These are phyloP conservation scores for Thielaviopsis populi DNA, from an alignment of 2,329 filamentous ascomycete genomes.

Conservation along the genomic window DNA sequence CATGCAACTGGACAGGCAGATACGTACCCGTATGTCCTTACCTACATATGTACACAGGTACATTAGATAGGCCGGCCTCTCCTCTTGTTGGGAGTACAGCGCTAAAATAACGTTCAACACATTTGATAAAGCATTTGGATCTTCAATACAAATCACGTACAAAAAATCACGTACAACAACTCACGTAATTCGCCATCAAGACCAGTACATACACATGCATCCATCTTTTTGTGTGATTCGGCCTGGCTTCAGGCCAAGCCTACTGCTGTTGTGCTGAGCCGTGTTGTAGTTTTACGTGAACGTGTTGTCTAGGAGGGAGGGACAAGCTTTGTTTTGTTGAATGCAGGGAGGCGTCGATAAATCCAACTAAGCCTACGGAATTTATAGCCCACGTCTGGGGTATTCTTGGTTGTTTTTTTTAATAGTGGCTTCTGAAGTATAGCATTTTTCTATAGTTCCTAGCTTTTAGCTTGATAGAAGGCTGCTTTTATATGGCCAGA, in stretches of 20 bases:
- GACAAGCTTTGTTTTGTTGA: neutral
- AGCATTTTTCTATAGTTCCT: neutral
- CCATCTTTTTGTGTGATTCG: neutral
- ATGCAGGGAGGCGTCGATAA: neutral
- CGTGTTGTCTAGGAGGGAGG: neutral
- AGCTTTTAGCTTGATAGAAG: neutral
- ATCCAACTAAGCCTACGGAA: neutral
- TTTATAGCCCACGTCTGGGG: neutral
- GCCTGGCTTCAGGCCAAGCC: too few species aligned
- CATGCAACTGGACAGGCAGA: neutral
- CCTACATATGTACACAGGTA: neutral
- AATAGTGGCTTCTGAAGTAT: neutral
- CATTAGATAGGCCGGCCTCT: neutral
- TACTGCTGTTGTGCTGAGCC: too few species aligned
- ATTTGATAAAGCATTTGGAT: too few species aligned
- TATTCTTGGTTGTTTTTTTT: neutral
- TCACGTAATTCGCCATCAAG: too few species aligned
- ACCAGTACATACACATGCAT: neutral
- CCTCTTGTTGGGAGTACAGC: neutral
- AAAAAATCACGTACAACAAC: too few species aligned
- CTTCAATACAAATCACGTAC: too few species aligned
- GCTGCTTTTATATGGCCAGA: neutral
- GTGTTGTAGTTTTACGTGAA: too few species aligned
- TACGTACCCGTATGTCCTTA: neutral
- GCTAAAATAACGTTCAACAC: neutral